A percentile compares a stretch with the other conserved stretches of the same genome.
phyloP scores from a whole-genome alignment of 1,284 basidiomycete species.

The Polyporus tsugae region DNA sequence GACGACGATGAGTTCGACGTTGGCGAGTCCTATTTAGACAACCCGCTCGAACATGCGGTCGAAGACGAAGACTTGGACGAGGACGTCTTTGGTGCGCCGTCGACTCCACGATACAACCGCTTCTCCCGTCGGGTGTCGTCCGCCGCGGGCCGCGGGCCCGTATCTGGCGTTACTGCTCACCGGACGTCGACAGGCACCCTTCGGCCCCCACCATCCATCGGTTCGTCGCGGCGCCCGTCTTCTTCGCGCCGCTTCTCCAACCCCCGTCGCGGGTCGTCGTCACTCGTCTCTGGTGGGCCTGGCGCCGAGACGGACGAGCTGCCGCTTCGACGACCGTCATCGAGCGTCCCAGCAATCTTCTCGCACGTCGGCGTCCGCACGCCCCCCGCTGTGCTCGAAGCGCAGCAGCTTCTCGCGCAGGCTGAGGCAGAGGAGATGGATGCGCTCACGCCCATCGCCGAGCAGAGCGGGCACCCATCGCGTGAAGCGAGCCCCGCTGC shows the following conservation, averaged over 20 bases:
- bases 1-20: slow-evolving; percentile 40
- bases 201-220: slow-evolving; percentile 22
- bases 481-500: slow-evolving; percentile 19
- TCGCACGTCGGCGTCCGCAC: slow-evolving; percentile 79
- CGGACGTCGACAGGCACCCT: slow-evolving; percentile 29
- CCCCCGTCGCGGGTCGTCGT: slow-evolving; percentile 30
- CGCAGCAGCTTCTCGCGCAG: slow-evolving; percentile 61
- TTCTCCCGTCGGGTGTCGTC: slow-evolving; percentile 36
- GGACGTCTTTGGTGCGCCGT: slow-evolving; percentile 40
- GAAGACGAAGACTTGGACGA: slow-evolving; percentile 39
- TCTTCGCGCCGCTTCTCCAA: slow-evolving; percentile 31
- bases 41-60: slow-evolving; percentile 41
- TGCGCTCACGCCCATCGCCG: slow-evolving; percentile 59
- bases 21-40: slow-evolving; percentile 19
- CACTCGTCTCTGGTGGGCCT: slow-evolving; percentile 16
- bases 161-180: background rate
- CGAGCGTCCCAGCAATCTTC: slow-evolving; percentile 77
- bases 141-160: slow-evolving; percentile 12
- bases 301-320: slow-evolving; percentile 37
- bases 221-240: slow-evolving; percentile 36
- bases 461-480: slow-evolving; percentile 47
- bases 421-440: slow-evolving; percentile 52
- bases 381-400: slow-evolving; percentile 75
- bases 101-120: slow-evolving; percentile 35
- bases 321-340: slow-evolving; percentile 60